A percentile compares a stretch with the other conserved stretches of the same genome.
These are phyloP conservation scores for Suillus occidentalis DNA, from an alignment of 768 basidiomycete genomes.

Conservation along the genomic window DNA sequence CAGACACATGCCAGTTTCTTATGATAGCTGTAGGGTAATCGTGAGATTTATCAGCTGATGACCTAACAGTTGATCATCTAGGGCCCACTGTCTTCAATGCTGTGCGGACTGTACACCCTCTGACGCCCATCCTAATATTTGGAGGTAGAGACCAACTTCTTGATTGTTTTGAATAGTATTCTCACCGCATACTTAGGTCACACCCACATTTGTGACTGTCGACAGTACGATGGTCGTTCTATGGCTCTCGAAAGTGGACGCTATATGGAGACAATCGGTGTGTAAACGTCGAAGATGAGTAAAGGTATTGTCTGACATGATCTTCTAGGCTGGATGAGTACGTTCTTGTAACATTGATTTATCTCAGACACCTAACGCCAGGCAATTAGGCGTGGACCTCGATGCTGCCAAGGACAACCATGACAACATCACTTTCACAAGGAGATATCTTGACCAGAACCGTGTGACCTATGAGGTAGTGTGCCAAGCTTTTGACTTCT, in stretches of 20 bases:
- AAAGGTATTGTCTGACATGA: neutral
- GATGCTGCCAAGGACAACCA: conserved; percentile 35
- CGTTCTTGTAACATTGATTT: conserved; percentile 15
- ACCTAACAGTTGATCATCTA: conserved; percentile 20
- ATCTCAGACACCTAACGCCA: neutral
- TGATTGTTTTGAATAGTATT: neutral
- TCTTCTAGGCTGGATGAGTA: conserved; percentile 60
- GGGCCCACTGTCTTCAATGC: conserved; percentile 76
- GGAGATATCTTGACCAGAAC: conserved; percentile 81
- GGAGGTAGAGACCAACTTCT: conserved; percentile 48
- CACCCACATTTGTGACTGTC: conserved; percentile 77
- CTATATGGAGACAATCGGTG: conserved; percentile 92
- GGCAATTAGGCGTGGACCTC: conserved; percentile 46
- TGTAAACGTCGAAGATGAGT: conserved; percentile 13
- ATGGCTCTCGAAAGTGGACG: conserved; percentile 82
- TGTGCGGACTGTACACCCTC: conserved; percentile 67
- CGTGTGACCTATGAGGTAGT: conserved; percentile 69
- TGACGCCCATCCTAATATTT: conserved; percentile 80
- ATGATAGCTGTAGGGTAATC: conserved; percentile 56
- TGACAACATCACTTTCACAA: conserved; percentile 58
- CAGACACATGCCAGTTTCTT: conserved; percentile 84
- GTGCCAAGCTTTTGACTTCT: neutral
- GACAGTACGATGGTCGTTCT: conserved; percentile 64
- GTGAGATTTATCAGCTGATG: neutral
- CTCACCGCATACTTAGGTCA: conserved; percentile 47